Base-by-base conservation (phyloP, 2,329 filamentous ascomycete species). In the Aaosphaeria arxii region DNA sequence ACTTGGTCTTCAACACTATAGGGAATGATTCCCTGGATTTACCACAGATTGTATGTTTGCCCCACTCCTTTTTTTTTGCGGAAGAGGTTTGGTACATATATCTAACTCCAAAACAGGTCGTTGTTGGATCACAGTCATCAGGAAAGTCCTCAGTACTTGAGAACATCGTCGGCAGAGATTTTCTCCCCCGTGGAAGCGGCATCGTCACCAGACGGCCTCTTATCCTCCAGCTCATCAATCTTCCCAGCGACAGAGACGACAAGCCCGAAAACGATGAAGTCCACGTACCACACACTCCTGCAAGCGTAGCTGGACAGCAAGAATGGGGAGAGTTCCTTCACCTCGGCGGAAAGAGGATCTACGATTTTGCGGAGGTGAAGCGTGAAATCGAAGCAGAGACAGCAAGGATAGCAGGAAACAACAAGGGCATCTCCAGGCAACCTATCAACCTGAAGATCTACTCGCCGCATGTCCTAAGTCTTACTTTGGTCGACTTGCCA, bases 401-500 rank as follows among this genome's bases (percentile, higher is more conserved):
- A 17, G 85, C 90, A 50, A 85, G 94, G 62, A 95, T 99, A 76
- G 89, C 88, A 50, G 94, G 94, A 62, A 95, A 83, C 75, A 99
- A 99, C 77, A 97, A 97, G 75, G 94, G 94, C 63, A 99, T 99
- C 77, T 96, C 96, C 72, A 82, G 94, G 55, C 89, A 95, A 69
- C 91, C 94, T 50, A 99, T 99, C 72, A 97, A 99, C 74, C 82
- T 99, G 58, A 97, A 97, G 71, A 94, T 99, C 55, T 99, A 96
- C 77, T 97, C 94, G 41, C 91, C 94, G 28, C 88, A 96, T 71
- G 94, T 99, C 51, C 82, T 99, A 52, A 99, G 95, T 73, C 78
- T 99, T 73, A 99, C 94, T 2, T 78, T 99, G 62, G 94, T 99
- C 52, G 94, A 99, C 79, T 74, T 99, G 65, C 94, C 94, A 4